These are phyloP conservation scores for Aquanectria penicillioides DNA, from an alignment of 2,329 filamentous ascomycete genomes.

Conservation along the genomic window DNA sequence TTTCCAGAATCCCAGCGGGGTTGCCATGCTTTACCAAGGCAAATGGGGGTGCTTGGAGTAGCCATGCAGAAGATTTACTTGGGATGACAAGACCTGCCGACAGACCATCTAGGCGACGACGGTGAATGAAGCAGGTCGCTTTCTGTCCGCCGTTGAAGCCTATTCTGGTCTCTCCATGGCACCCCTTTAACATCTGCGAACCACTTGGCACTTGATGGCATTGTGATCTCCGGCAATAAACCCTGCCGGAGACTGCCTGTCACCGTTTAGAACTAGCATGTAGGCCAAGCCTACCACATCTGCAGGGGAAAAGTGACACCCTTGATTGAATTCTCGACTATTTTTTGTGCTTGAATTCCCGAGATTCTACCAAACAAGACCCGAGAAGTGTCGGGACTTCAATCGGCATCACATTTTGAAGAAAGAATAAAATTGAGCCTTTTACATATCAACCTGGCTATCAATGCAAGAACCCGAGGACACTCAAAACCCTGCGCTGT, in stretches of 20 bases:
- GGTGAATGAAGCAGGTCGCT: background rate
- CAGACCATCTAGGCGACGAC: slow-evolving; percentile 14
- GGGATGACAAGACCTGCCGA: slow-evolving; percentile 65
- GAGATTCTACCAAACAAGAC: too few species aligned
- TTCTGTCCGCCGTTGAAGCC: background rate
- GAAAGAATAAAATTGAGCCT: too few species aligned
- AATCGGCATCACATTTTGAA: too few species aligned
- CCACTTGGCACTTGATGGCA: background rate
- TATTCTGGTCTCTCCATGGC: too few species aligned
- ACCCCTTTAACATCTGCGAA: background rate
- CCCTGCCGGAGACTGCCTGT: too few species aligned
- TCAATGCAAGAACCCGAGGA: background rate
- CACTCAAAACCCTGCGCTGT: background rate
- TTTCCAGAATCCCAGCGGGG: slow-evolving; percentile 15
- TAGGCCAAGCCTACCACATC: too few species aligned
- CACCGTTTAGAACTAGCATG: too few species aligned
- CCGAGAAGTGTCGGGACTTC: too few species aligned
- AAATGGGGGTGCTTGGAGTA: slow-evolving; percentile 74
- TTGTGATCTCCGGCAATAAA: background rate
- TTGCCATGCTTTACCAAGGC: slow-evolving; percentile 59
- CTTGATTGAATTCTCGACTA: too few species aligned
- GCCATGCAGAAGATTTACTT: slow-evolving; percentile 74
- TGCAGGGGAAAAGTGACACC: too few species aligned
- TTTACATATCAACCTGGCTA: too few species aligned
- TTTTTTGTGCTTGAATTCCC: too few species aligned